These are phyloP conservation scores for Mediolabrus comicus DNA, from an alignment of 108 stramenopile species.

Conservation along the genomic window DNA sequence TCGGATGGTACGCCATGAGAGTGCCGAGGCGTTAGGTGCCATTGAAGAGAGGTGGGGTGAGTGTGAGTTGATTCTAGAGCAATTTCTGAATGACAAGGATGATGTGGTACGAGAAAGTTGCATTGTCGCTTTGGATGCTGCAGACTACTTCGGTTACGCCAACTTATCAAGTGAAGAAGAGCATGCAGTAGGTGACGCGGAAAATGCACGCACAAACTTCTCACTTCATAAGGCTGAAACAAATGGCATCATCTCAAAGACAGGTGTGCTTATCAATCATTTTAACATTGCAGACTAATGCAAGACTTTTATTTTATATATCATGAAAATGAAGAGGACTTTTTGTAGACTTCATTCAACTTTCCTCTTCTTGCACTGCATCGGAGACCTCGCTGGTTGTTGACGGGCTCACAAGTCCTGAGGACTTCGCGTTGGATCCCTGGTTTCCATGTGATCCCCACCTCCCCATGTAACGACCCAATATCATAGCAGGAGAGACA, in stretches of 20 bases:
- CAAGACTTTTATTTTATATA: slow-evolving; percentile 3
- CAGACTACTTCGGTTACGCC: slow-evolving; percentile 91
- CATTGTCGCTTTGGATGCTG: slow-evolving; percentile 95
- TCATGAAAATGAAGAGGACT: no score
- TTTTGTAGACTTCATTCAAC: no score
- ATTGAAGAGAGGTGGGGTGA: slow-evolving; percentile 87
- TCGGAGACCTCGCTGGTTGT: neutral
- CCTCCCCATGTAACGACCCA: slow-evolving; percentile 21
- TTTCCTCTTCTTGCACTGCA: slow-evolving; percentile 3
- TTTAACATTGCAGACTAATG: slow-evolving; percentile 33
- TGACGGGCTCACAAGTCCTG: neutral
- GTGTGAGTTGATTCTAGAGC: slow-evolving; percentile 65
- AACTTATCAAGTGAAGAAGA: neutral
- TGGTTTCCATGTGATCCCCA: neutral
- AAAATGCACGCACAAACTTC: slow-evolving; percentile 11
- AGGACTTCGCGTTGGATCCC: neutral
- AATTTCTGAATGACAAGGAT: slow-evolving; percentile 77
- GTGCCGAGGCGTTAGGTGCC: slow-evolving; percentile 99
- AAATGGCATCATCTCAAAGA: slow-evolving; percentile 22
- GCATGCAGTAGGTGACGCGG: neutral
- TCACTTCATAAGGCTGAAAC: slow-evolving; percentile 38
- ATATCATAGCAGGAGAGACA: slow-evolving; percentile 43
- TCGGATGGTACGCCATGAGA: slow-evolving; percentile 96
- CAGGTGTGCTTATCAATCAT: slow-evolving; percentile 39
- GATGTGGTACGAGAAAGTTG: slow-evolving; percentile 88